Conservation (phyloP, 2,329 filamentous ascomycete species). For the Venturia asperata region DNA sequence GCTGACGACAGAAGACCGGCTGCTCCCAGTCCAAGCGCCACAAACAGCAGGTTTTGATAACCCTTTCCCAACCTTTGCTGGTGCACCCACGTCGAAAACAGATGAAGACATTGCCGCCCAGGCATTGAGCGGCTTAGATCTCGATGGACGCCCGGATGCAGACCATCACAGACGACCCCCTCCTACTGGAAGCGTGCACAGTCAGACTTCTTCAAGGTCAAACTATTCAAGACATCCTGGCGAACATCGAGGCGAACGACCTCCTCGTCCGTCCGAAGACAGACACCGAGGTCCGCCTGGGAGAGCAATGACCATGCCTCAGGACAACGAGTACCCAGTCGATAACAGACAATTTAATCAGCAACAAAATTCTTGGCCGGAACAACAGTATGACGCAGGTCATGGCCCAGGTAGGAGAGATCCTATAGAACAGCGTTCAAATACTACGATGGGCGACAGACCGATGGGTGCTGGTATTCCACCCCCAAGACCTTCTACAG, state of each 20-base stretch:
- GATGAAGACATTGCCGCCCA: conserved; percentile 22
- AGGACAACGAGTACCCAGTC: conserved; percentile 32
- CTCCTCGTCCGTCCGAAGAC: conserved; percentile 15
- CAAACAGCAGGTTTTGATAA: conserved; percentile 34
- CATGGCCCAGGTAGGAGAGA: conserved; percentile 13
- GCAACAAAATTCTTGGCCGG: conserved; percentile 30
- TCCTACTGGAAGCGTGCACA: conserved; percentile 6
- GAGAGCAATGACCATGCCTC: conserved; percentile 34
- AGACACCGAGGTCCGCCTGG: conserved; percentile 17
- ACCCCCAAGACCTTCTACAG: conserved; percentile 33
- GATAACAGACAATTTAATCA: conserved; percentile 32
- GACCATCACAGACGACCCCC: conserved; percentile 12
- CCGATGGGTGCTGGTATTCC: conserved; percentile 22
- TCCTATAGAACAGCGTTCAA: conserved; percentile 16
- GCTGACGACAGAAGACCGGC: conserved; percentile 14
- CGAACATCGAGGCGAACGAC: conserved; percentile 11
- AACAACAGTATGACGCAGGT: conserved; percentile 14
- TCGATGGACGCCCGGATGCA: conserved; percentile 16
- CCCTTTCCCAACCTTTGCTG: conserved; percentile 40
- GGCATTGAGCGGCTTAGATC: conserved; percentile 14
- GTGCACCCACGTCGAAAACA: conserved; percentile 11
- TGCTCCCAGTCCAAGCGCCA: conserved; percentile 5
- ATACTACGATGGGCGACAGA: conserved; percentile 15
- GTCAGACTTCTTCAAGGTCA: conserved; percentile 10
- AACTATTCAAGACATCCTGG: conserved; percentile 8